These are phyloP conservation scores for Hypoxylon fragiforme DNA, from an alignment of 495 filamentous ascomycete genomes.

Conservation along the genomic window DNA sequence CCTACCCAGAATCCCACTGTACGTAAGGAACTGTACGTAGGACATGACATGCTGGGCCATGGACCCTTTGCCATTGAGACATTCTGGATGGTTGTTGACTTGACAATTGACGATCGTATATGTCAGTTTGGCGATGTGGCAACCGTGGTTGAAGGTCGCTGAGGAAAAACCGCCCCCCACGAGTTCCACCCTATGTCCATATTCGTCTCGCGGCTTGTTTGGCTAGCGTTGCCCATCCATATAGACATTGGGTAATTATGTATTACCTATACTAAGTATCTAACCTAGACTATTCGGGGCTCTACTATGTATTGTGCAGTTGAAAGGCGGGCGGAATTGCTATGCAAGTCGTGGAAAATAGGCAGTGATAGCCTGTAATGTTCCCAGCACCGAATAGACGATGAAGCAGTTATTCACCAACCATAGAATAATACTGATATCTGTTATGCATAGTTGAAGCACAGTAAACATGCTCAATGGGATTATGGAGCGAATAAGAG, in stretches of 20 bases:
- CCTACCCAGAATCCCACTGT: slow-evolving; percentile 12
- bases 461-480: not conserved
- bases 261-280: not conserved
- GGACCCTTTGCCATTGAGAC: slow-evolving; percentile 15
- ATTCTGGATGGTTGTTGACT: slow-evolving; percentile 20
- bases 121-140: slow-evolving; percentile 18
- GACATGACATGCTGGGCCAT: slow-evolving; percentile 1
- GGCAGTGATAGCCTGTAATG: slow-evolving; percentile 29
- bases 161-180: slow-evolving; percentile 21
- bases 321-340: slow-evolving; percentile 16
- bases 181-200: slow-evolving; percentile 32
- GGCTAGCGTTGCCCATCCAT: not conserved
- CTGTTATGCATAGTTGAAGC: not conserved
- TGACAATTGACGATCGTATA: slow-evolving; percentile 31
- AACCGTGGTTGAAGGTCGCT: slow-evolving; percentile 29
- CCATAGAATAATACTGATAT: slow-evolving; percentile 11
- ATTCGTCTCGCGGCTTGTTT: slow-evolving; percentile 21
- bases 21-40: not conserved
- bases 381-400: slow-evolving; percentile 15
- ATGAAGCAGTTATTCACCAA: slow-evolving; percentile 28
- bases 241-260: no score
- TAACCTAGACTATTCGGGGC: no score
- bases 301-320: slow-evolving; percentile 13
- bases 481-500: not conserved
- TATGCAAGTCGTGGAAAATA: slow-evolving; percentile 29